Evolutionary conservation across 148 eudicot species (phyloP), one percentile per base, ranked within the genome.

Genomic region (Chenopodium formosanum): DNA sequence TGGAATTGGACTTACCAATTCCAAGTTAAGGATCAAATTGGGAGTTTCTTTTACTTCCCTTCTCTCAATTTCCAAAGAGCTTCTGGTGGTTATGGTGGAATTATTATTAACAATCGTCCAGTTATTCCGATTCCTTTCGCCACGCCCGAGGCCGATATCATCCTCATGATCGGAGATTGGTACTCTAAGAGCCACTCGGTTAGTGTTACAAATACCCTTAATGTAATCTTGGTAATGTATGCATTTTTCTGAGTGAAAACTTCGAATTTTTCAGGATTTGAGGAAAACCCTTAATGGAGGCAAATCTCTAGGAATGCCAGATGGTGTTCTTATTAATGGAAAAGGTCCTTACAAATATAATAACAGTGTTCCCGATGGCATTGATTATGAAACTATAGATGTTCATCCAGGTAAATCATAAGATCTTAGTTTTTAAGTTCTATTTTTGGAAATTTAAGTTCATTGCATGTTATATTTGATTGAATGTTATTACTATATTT

Each of bases 1-100:
- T 94, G 98, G 98, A 95, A 93, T 58, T 95, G 97, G 97, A 95
- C 98, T 80, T 95, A 95, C 83, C 80, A 93, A 6, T 96, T 96
- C 80, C 99, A 96, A 83, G 98, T 94, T 22, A 96, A 96, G 88
- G 99, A 97, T 81, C 99, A 97, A 81, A 90, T 97, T 83, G 99
- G 99, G 31, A 97, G 99, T 84, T 97, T 88, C 90, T 94, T 88
- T 81, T 97, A 97, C 89, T 94, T 91, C 87, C 99, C 99, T 7
- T 92, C 99, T 2, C 87, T 87, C 81, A 88, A 94, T 86, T 91
- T 97, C 80, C 99, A 94, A 83, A 84, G 93, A 82, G 99, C 99
- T 25, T 82, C 95, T 1, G 99, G 99, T 79, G 99, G 99, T 1
- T 96, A 80, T 78, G 99, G 99, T 40, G 89, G 88, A 27, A 66